phyloP scores from a whole-genome alignment of 2,329 filamentous ascomycete genomes.

The Calonectria pseudoreteaudii region DNA sequence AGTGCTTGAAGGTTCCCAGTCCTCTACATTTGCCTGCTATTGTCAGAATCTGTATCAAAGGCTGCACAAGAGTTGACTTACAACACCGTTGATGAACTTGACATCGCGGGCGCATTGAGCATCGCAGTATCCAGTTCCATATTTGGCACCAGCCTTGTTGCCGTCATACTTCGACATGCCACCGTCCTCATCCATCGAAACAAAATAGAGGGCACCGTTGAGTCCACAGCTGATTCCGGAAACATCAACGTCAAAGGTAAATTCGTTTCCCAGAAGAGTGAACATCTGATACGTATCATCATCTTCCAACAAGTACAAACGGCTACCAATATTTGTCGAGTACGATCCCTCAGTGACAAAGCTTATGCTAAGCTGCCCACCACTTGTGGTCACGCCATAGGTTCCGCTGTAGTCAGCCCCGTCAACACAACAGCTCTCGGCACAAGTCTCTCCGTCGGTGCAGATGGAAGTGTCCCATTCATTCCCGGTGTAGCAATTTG shows the following conservation, averaged over 20 bases:
- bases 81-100: conserved; percentile 67
- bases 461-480: conserved; percentile 55
- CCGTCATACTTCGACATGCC: conserved; percentile 60
- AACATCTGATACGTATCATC: conserved; percentile 73
- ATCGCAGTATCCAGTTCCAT: conserved; percentile 68
- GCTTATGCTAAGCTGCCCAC: conserved; percentile 62
- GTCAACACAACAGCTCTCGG: conserved; percentile 62
- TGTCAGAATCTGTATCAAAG: background rate
- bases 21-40: conserved; percentile 60
- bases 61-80: conserved; percentile 39
- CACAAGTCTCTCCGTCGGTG: conserved; percentile 55
- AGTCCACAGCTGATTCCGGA: conserved; percentile 75
- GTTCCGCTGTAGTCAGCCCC: conserved; percentile 63
- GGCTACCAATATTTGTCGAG: conserved; percentile 61
- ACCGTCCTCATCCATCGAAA: conserved; percentile 69
- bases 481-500: conserved; percentile 69
- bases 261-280: conserved; percentile 73
- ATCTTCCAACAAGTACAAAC: conserved; percentile 72
- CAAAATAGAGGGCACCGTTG: conserved; percentile 77
- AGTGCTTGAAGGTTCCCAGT: conserved; percentile 61
- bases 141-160: conserved; percentile 67
- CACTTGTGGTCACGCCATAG: conserved; percentile 65
- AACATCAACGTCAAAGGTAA: conserved; percentile 78
- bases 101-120: conserved; percentile 62
- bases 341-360: conserved; percentile 65